phyloP scores from a whole-genome alignment of 208 protist genomes.

The Leishmania lainsoni region DNA sequence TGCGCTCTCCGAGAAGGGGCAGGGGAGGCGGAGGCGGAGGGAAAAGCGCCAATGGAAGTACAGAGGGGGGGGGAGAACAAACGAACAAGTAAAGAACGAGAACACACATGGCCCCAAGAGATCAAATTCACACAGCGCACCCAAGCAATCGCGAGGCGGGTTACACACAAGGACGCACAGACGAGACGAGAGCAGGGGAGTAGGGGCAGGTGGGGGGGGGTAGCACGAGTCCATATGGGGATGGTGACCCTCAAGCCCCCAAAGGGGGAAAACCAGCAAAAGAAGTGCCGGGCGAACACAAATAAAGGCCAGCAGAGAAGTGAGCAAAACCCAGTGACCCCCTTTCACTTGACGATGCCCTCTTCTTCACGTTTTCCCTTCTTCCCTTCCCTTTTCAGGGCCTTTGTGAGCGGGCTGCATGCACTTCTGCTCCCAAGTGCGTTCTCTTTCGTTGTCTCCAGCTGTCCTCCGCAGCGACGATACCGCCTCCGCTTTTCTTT shows the following conservation, averaged over 20 bases:
- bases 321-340: background rate
- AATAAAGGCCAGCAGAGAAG: background rate
- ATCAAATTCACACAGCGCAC: no score
- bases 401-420: background rate
- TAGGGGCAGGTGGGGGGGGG: background rate
- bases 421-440: background rate
- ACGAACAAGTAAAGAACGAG: background rate
- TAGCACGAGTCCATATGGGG: background rate
- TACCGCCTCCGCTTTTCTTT: background rate
- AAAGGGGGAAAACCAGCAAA: background rate
- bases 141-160: background rate
- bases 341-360: background rate
- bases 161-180: background rate
- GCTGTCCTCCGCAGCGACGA: background rate
- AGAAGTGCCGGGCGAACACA: background rate
- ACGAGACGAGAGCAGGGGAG: background rate
- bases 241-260: background rate
- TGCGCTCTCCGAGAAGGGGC: background rate
- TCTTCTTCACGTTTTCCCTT: background rate
- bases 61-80: slow-evolving; percentile 4
- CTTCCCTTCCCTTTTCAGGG: background rate
- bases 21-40: background rate
- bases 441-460: background rate
- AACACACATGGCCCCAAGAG: background rate
- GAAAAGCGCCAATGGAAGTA: background rate